Base-by-base conservation (phyloP, 192 early-diverging fungal genomes). In the Borealophlyctis nickersoniae region DNA sequence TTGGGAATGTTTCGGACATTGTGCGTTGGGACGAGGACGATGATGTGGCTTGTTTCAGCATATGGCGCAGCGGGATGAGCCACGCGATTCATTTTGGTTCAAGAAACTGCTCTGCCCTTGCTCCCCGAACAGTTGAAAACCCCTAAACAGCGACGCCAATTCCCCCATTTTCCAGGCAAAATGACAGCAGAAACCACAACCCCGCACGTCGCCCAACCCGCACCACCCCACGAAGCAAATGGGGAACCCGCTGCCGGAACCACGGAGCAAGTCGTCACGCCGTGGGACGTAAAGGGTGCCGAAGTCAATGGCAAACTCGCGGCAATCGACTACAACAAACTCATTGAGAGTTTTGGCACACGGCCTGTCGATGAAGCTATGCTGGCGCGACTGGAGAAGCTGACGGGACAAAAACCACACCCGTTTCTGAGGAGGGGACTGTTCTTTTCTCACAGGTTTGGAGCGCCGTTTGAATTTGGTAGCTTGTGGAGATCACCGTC, bases 241-340 rank as follows among this genome's bases (percentile, higher is more conserved):
- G 62, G 48, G 28, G 45, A 36, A 24, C 36, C 14, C 45, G 63
- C 49, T 22, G 36, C 13, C 30, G 51, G n/a, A 11, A 5, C 36
- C 31, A 14, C 31, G 32, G 81, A 80, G 27, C 87, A 88, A 72
- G 69, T 76, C 65, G 85, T 98, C 33, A 92, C 88, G 23, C 96
- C 96, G 35, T 98, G 92, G 92, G 84, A 90, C 36, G 96, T 98
- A 0, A 82, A 95, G 72, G 96, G 94, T 64, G 91, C 91, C 27
- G 78, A 90, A 49, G 92, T 89, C 2, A 89, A 95, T 69, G 96
- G 96, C 64, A 87, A 89, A 63, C 74, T 80, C 27, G 80, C 85
- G 54, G 91, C 85, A 34, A 97, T 98, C 70, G 88, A 98, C 87
- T 98, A 98, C 74, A 83, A 92, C 67, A 90, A 85, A 68, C 82